Conservation (phyloP, 2,329 filamentous ascomycete genomes). For the Emergomyces pasteurianus region DNA sequence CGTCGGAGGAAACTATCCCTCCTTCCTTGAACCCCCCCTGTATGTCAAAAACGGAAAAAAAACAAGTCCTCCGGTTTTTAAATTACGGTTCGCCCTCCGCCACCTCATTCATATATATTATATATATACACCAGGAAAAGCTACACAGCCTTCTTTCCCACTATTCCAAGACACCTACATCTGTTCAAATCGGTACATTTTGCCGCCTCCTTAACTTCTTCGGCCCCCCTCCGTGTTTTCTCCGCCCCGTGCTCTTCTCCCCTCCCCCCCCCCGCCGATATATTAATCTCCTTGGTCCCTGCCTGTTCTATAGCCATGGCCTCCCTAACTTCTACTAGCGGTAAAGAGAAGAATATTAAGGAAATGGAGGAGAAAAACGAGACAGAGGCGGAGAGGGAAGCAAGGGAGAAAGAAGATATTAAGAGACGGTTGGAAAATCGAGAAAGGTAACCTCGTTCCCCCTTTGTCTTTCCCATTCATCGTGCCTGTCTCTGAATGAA, state of each 20-base stretch:
- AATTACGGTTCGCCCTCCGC: not conserved
- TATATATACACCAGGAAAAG: not conserved
- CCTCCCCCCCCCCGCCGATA: too few relatives aligned
- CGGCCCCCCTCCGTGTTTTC: not conserved
- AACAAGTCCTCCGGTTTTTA: not conserved
- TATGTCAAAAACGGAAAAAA: not conserved
- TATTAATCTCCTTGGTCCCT: not conserved
- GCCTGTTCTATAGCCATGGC: not conserved
- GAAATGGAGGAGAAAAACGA: not conserved
- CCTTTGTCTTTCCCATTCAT: not conserved
- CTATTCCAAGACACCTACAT: not conserved
- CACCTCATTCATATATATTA: not conserved
- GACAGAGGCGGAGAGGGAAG: not conserved
- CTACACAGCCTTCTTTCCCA: not conserved
- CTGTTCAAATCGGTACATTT: not conserved
- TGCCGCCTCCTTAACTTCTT: not conserved
- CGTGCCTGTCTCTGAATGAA: not conserved
- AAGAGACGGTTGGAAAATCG: conserved; percentile 28
- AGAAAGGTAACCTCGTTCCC: conserved; percentile 24
- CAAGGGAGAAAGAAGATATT: conserved; percentile 9
- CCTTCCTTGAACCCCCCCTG: not conserved
- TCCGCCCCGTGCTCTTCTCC: too few relatives aligned
- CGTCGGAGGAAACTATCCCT: not conserved
- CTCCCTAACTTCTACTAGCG: not conserved
- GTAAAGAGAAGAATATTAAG: not conserved